Evolutionary conservation across 306 rosid genomes (phyloP).

Genomic region (Prunus dulcis): DNA sequence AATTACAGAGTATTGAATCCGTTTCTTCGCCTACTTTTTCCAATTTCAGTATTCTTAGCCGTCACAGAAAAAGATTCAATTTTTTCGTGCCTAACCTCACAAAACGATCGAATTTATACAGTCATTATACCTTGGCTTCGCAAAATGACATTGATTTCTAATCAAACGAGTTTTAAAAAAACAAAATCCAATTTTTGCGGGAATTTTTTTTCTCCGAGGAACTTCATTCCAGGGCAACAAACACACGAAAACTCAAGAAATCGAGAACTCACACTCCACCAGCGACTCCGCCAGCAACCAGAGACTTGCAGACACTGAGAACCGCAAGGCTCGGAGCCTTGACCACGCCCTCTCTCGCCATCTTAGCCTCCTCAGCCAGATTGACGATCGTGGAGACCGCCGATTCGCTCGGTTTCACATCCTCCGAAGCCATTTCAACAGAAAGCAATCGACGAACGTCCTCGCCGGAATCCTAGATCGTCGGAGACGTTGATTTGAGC

Average conservation of each 20-base stretch:
- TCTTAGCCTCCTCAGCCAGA: slow-evolving; percentile 94
- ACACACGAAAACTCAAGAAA: slow-evolving; percentile 10
- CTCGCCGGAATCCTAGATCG: slow-evolving; percentile 20
- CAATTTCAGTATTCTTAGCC: not conserved
- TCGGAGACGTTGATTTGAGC: slow-evolving; percentile 8
- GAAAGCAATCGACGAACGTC: not conserved
- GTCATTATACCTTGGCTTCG: not conserved
- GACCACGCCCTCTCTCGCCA: slow-evolving; percentile 77
- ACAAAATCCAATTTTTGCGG: not conserved
- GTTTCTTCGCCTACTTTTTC: not conserved
- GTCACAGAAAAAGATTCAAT: not conserved
- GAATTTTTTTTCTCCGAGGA: not conserved
- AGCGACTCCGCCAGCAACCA: slow-evolving; percentile 95
- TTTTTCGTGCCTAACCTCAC: not conserved
- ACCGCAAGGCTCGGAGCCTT: slow-evolving; percentile 65
- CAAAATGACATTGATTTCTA: not conserved
- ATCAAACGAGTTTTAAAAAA: not conserved
- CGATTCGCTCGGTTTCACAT: slow-evolving; percentile 73
- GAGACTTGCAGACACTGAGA: slow-evolving; percentile 78
- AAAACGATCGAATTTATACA: not conserved
- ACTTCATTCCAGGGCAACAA: not conserved
- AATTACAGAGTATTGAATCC: not conserved
- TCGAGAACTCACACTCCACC: slow-evolving; percentile 93
- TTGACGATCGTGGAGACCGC: slow-evolving; percentile 82
- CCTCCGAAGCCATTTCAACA: slow-evolving; percentile 78